phyloP scores from a whole-genome alignment of 371 early-diverging fungal species.

The Neoconidiobolus thromboides region DNA sequence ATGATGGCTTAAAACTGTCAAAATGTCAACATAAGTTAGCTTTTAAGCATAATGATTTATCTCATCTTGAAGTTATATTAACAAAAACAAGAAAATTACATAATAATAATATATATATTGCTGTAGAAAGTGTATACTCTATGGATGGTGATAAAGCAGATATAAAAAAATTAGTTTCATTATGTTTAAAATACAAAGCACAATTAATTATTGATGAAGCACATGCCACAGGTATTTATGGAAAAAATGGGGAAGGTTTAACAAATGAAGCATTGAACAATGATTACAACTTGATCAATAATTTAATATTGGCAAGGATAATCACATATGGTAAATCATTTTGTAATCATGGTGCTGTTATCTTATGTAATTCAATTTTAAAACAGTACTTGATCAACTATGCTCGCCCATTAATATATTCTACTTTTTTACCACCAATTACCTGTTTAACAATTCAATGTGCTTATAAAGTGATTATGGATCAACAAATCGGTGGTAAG shows the following conservation, averaged over 20 bases:
- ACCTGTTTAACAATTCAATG: constrained; percentile 24
- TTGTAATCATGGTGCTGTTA: constrained; percentile 60
- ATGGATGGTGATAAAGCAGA: constrained; percentile 77
- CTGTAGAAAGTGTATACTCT: constrained; percentile 57
- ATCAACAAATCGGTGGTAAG: constrained; percentile 18
- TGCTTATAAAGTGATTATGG: no score
- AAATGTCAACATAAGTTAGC: constrained; percentile 24
- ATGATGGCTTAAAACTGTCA: constrained; percentile 51
- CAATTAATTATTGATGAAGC: constrained; percentile 32
- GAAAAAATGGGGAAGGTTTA: constrained; percentile 37
- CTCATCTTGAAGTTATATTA: constrained; percentile 16
- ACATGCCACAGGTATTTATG: constrained; percentile 64
- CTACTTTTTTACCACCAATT: constrained; percentile 47
- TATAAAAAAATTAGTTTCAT: constrained; percentile 30
- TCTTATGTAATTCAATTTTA: constrained; percentile 36
- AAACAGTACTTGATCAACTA: constrained; percentile 59
- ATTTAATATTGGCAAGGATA: constrained; percentile 46
- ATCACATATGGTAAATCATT: constrained; percentile 74
- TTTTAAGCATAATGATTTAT: constrained; percentile 44
- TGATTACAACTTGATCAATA: constrained; percentile 28
- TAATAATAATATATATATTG: constrained; percentile 25
- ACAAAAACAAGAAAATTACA: constrained; percentile 11
- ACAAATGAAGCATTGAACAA: constrained; percentile 9
- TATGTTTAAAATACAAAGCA: constrained; percentile 19
- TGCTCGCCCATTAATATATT: constrained; percentile 61